Percentiles rank a stretch among this genome's conserved stretches.
These are phyloP conservation scores for Selaginella moellendorffii DNA, from an alignment of 75 land plant genomes.

Conservation along the genomic window DNA sequence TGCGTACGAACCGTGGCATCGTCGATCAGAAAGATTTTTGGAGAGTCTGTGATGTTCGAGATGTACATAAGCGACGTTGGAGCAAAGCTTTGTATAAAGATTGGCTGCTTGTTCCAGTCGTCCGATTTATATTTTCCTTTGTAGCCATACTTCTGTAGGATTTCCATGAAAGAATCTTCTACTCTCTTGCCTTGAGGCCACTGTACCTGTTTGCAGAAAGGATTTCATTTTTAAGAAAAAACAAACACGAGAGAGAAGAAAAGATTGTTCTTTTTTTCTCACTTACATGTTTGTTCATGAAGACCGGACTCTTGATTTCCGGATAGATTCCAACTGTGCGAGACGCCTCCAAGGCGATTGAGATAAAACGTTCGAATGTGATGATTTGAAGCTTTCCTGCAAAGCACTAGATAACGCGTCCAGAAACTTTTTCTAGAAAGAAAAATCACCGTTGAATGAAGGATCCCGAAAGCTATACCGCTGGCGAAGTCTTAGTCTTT, in stretches of 20 bases:
- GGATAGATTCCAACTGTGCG: constrained; percentile 94
- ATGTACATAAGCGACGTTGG: constrained; percentile 72
- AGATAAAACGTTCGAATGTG: constrained; percentile 78
- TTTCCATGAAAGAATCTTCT: constrained; percentile 84
- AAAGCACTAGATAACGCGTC: background rate
- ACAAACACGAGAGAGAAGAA: too few relatives aligned
- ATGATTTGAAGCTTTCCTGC: constrained; percentile 63
- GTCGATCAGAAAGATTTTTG: constrained; percentile 71
- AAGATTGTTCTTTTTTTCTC: too few relatives aligned
- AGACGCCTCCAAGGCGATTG: constrained; percentile 71
- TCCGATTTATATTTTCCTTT: constrained; percentile 61
- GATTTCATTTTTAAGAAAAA: background rate
- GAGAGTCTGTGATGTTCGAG: constrained; percentile 64
- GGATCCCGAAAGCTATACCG: constrained; percentile 60
- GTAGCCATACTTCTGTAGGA: constrained; percentile 68
- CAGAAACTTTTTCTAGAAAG: too few relatives aligned
- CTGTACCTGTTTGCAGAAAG: constrained; percentile 42
- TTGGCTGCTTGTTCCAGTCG: constrained; percentile 61
- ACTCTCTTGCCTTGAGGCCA: constrained; percentile 69
- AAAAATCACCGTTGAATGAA: constrained; percentile 47
- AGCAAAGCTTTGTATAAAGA: constrained; percentile 87
- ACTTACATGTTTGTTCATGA: constrained; percentile 80
- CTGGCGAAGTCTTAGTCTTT: constrained; percentile 48
- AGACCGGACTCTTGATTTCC: constrained; percentile 88
- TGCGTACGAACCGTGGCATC: constrained; percentile 54